A percentile compares a stretch with the other conserved stretches of the same genome.
Conservation (phyloP, 441 rosid species). For the Oxalis stricta region DNA sequence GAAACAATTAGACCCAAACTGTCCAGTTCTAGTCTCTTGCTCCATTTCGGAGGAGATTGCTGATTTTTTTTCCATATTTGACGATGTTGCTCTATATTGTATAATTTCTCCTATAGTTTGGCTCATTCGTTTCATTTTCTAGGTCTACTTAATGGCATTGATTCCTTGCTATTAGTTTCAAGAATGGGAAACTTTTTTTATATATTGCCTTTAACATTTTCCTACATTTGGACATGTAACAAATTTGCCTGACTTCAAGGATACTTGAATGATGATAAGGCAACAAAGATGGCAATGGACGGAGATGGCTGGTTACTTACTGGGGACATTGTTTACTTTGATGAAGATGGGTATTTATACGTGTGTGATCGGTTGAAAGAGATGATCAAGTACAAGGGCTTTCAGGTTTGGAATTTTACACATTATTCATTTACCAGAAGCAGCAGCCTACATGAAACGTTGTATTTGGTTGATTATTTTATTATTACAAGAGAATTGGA, state of each 20-base stretch:
- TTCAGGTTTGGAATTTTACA: constrained; percentile 37
- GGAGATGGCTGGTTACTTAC: constrained; percentile 76
- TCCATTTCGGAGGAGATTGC: no score
- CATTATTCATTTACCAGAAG: background rate
- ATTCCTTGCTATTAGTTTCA: no score
- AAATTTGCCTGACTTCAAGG: constrained; percentile 19
- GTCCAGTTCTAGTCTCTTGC: no score
- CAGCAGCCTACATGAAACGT: background rate
- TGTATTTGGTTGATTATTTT: background rate
- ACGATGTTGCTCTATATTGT: no score
- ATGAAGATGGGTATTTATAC: constrained; percentile 56
- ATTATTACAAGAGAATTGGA: background rate
- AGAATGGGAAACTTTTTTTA: no score
- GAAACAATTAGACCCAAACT: no score
- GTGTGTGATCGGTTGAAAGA: constrained; percentile 71
- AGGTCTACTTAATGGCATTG: no score
- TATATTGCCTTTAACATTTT: background rate
- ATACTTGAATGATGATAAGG: constrained; percentile 51
- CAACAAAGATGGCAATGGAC: constrained; percentile 40
- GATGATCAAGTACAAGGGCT: constrained; percentile 77
- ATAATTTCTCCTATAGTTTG: no score
- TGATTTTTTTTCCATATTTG: no score
- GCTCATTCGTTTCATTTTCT: no score
- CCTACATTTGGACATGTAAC: background rate
- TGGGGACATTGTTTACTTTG: constrained; percentile 69